Conservation (phyloP, 192 early-diverging fungal species). For the Coemansia sp. region DNA sequence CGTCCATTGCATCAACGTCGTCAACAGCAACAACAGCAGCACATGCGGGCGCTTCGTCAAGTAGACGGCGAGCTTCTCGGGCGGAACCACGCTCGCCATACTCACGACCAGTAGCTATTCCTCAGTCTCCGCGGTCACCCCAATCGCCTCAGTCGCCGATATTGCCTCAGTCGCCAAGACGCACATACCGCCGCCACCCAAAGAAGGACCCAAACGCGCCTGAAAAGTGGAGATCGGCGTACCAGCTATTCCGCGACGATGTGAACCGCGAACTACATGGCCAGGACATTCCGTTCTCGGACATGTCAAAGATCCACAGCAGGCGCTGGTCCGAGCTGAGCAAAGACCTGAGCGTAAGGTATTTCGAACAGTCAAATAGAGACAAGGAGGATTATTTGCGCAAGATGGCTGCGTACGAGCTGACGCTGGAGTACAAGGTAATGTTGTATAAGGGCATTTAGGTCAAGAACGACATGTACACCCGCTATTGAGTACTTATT, state of each 20-base stretch:
- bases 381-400: conserved; percentile 46
- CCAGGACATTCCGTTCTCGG: conserved; percentile 41
- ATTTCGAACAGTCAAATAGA: conserved; percentile 28
- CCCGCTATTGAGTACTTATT: neutral
- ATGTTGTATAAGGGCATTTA: neutral
- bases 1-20: conserved; percentile 30
- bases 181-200: conserved; percentile 49
- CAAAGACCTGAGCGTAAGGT: conserved; percentile 22
- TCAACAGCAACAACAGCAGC: neutral
- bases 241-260: conserved; percentile 55
- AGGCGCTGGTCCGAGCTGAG: conserved; percentile 45
- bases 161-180: conserved; percentile 30
- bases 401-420: conserved; percentile 41
- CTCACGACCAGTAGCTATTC: conserved; percentile 13
- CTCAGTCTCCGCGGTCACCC: conserved; percentile 25
- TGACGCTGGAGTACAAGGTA: conserved; percentile 43
- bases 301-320: conserved; percentile 56
- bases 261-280: conserved; percentile 49
- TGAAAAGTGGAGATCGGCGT: conserved; percentile 53
- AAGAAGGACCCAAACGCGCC: conserved; percentile 52
- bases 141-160: conserved; percentile 6
- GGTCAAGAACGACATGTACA: neutral
- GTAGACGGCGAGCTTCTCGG: conserved; percentile 30
- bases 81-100: conserved; percentile 33
- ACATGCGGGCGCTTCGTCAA: conserved; percentile 10